Evolutionary conservation across 345 rosid genomes (phyloP).

Genomic region (Physaria fendleri): DNA sequence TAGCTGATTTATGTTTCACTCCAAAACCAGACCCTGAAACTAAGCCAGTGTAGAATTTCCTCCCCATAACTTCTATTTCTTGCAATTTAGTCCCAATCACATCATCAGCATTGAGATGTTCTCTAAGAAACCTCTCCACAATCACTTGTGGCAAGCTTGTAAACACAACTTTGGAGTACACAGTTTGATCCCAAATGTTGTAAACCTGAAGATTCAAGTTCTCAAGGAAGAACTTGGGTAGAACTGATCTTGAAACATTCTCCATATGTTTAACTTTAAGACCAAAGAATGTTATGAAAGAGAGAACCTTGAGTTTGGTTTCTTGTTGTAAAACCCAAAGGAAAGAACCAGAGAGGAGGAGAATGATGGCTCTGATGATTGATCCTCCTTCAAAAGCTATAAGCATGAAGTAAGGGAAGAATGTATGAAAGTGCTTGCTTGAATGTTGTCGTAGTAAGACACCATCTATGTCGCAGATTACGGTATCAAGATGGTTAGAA

Average conservation of each 20-base stretch:
- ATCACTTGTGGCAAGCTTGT: slow-evolving; percentile 76
- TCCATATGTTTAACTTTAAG: slow-evolving; percentile 51
- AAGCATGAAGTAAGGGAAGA: slow-evolving; percentile 95
- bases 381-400: slow-evolving; percentile 89
- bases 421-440: slow-evolving; percentile 35
- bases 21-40: slow-evolving; percentile 53
- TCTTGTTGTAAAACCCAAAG: slow-evolving; percentile 53
- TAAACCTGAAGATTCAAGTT: slow-evolving; percentile 56
- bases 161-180: slow-evolving; percentile 43
- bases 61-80: slow-evolving; percentile 22
- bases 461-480: slow-evolving; percentile 67
- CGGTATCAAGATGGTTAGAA: slow-evolving; percentile 16
- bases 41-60: slow-evolving; percentile 58
- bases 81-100: slow-evolving; percentile 76
- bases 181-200: slow-evolving; percentile 39
- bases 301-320: slow-evolving; percentile 45
- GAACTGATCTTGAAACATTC: slow-evolving; percentile 61
- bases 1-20: slow-evolving; percentile 53
- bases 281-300: slow-evolving; percentile 74
- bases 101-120: slow-evolving; percentile 50
- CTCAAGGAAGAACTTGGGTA: slow-evolving; percentile 91
- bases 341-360: slow-evolving; percentile 52
- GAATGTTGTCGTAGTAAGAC: slow-evolving; percentile 40
- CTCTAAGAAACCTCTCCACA: slow-evolving; percentile 74
- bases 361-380: slow-evolving; percentile 54